phyloP scores from a whole-genome alignment of 2,329 filamentous ascomycete genomes.

The Pseudogymnoascus sp. region DNA sequence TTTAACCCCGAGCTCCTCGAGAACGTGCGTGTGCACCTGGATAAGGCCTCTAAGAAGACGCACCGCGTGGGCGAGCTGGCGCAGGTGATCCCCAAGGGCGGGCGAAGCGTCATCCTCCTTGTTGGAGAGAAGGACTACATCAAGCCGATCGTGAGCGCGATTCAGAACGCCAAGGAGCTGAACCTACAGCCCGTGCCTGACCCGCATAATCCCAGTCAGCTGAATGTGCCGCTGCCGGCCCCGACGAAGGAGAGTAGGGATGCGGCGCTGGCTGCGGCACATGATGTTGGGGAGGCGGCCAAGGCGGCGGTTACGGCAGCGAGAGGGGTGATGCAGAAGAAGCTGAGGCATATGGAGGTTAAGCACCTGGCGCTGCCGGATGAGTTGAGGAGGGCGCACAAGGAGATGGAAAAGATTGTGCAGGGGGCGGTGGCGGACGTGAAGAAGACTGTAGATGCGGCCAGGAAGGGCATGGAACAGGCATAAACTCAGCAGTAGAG shows the following conservation, averaged over 20 bases:
- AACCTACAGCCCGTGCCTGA: constrained; percentile 42
- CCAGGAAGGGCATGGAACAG: constrained; percentile 29
- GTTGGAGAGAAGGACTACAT: constrained; percentile 56
- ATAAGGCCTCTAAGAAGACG: constrained; percentile 42
- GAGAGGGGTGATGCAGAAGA: constrained; percentile 30
- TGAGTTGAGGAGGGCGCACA: constrained; percentile 32
- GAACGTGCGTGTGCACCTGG: constrained; percentile 48
- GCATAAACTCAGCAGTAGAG: constrained; percentile 12
- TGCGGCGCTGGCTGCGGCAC: constrained; percentile 23
- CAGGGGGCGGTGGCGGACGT: constrained; percentile 27
- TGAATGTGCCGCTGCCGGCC: constrained; percentile 47
- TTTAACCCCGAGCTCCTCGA: constrained; percentile 56
- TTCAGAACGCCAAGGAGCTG: constrained; percentile 39
- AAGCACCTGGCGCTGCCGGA: constrained; percentile 28
- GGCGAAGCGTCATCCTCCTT: constrained; percentile 51
- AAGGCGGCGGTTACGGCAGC: constrained; percentile 23
- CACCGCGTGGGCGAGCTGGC: constrained; percentile 53
- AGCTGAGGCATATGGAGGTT: constrained; percentile 27
- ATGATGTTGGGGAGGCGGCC: constrained; percentile 27
- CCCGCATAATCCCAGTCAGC: constrained; percentile 38
- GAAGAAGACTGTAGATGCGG: constrained; percentile 30
- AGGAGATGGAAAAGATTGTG: constrained; percentile 31
- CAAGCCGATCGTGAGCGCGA: constrained; percentile 44
- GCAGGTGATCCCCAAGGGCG: constrained; percentile 57
- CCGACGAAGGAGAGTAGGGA: constrained; percentile 48